These are phyloP conservation scores for Rhizopogon sp. DNA, from an alignment of 768 basidiomycete genomes.

Conservation along the genomic window DNA sequence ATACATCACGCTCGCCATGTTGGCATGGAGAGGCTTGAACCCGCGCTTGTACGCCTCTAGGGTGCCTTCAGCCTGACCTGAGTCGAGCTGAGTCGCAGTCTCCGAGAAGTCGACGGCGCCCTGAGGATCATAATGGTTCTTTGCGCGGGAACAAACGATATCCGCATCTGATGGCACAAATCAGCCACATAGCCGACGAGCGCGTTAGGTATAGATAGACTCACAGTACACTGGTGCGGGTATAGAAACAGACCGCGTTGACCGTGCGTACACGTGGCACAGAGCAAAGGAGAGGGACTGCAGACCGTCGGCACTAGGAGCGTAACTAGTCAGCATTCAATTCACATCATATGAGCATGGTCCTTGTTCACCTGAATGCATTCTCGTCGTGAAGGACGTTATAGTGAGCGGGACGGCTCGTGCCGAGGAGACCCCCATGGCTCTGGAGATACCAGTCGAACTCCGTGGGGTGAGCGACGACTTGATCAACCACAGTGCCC, in stretches of 20 bases:
- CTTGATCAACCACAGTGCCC: conserved; percentile 72
- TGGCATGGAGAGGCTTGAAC: conserved; percentile 53
- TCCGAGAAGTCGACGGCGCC: conserved; percentile 56
- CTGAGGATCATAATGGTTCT: conserved; percentile 73
- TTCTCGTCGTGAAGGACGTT: conserved; percentile 44
- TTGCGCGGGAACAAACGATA: conserved; percentile 70
- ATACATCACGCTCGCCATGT: conserved; percentile 53
- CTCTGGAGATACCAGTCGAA: conserved; percentile 78
- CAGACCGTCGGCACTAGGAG: conserved; percentile 53
- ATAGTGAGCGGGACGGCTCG: conserved; percentile 64
- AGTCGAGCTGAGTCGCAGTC: conserved; percentile 43
- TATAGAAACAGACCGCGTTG: conserved; percentile 78
- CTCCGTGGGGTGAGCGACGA: conserved; percentile 65
- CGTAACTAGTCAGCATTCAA: conserved; percentile 5
- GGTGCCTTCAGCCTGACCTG: conserved; percentile 33
- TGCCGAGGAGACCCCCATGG: conserved; percentile 75
- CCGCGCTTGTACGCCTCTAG: conserved; percentile 45
- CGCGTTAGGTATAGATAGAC: conserved; percentile 14
- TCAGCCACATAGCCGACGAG: background rate
- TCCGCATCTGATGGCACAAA: conserved; percentile 55
- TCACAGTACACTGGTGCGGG: conserved; percentile 80
- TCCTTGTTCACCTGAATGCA: conserved; percentile 46
- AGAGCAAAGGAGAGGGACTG: conserved; percentile 71
- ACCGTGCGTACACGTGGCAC: conserved; percentile 77
- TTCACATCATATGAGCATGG: background rate